Evolutionary conservation across 2,329 filamentous ascomycete species (phyloP).

Genomic region (Colletotrichum sidae): DNA sequence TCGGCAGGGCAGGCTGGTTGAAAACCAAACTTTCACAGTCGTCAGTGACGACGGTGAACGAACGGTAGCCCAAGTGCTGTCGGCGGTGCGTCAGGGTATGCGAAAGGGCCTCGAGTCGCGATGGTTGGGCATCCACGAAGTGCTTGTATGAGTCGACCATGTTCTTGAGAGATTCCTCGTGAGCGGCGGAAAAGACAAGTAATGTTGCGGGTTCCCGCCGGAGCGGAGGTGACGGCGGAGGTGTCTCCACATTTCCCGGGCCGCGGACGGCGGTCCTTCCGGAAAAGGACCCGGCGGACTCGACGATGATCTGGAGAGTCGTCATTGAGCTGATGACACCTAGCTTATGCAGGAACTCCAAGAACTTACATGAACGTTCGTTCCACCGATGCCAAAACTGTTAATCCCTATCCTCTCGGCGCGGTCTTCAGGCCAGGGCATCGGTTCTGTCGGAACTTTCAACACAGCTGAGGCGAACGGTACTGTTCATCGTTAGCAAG

Average conservation of each 20-base stretch:
- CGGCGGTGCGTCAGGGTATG: conserved; percentile 47
- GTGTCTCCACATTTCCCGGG: conserved; percentile 14
- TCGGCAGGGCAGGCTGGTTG: conserved; percentile 36
- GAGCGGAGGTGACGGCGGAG: conserved; percentile 21
- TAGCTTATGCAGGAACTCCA: rapidly evolving
- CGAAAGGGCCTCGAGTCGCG: conserved; percentile 39
- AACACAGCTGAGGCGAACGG: conserved; percentile 41
- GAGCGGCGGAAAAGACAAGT: conserved; percentile 38
- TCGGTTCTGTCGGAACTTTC: conserved; percentile 42
- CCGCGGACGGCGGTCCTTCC: conserved; percentile 9
- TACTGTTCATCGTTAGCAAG: conserved; percentile 11
- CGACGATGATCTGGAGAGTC: conserved; percentile 19
- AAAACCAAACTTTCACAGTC: conserved; percentile 38
- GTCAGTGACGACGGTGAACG: conserved; percentile 38
- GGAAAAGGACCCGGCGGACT: conserved; percentile 14
- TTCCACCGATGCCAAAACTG: conserved; percentile 53
- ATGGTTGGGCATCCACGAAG: conserved; percentile 36
- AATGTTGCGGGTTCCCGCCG: conserved; percentile 15
- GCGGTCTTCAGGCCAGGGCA: conserved; percentile 42
- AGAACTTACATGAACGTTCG: conserved; percentile 50
- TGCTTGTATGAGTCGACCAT: conserved; percentile 41
- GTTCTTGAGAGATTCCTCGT: conserved; percentile 40
- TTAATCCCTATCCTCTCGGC: conserved; percentile 49
- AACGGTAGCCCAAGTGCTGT: conserved; percentile 43
- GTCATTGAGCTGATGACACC: neutral